These are phyloP conservation scores for Crithidia brevicula DNA, from an alignment of 208 protist genomes.

Conservation along the genomic window DNA sequence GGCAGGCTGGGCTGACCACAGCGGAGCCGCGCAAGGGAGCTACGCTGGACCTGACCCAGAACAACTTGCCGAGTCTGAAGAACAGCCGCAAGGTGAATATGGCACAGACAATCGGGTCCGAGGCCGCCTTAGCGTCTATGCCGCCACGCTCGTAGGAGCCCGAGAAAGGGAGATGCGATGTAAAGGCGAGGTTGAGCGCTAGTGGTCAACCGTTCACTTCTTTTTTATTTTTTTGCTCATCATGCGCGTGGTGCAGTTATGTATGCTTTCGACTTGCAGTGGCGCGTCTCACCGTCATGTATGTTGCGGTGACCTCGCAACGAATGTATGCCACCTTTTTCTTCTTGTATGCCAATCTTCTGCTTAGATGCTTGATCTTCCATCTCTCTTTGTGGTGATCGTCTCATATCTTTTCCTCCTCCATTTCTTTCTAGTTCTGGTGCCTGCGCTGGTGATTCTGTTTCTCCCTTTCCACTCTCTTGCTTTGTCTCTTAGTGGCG, in stretches of 20 bases:
- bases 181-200: neutral
- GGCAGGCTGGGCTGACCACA: slow-evolving; percentile 79
- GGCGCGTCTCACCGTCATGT: no score
- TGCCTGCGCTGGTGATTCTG: neutral
- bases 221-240: no score
- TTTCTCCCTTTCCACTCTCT: no score
- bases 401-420: neutral
- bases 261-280: no score
- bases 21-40: slow-evolving; percentile 71
- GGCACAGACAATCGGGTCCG: slow-evolving; percentile 74
- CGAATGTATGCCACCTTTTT: no score
- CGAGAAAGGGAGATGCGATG: neutral
- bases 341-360: slow-evolving; percentile 8
- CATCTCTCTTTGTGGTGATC: slow-evolving; percentile 3
- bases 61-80: slow-evolving; percentile 59
- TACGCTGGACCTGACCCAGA: slow-evolving; percentile 61
- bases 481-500: no score
- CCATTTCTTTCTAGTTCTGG: neutral
- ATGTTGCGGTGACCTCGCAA: no score
- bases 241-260: no score
- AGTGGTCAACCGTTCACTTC: slow-evolving; percentile 3
- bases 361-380: no score
- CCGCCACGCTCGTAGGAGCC: slow-evolving; percentile 26
- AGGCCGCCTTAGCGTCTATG: slow-evolving; percentile 71
- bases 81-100: slow-evolving; percentile 69